Conservation (phyloP, 2,329 filamentous ascomycete genomes). For the Exophiala mesophila region DNA sequence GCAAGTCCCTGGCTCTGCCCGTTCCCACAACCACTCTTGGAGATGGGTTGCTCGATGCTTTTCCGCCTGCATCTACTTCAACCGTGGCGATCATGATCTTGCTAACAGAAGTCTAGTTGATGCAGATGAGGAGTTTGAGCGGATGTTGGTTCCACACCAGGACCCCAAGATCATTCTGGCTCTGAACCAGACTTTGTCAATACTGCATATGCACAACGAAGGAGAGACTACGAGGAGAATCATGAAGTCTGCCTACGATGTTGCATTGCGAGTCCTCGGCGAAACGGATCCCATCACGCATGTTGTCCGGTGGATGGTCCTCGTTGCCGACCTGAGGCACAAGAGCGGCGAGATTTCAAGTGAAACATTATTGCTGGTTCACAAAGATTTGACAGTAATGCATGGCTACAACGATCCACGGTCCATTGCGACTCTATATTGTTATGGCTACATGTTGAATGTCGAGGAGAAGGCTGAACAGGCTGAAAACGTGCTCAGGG, state of each 20-base stretch:
- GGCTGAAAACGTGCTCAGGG: constrained; percentile 17
- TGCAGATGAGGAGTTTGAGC: constrained; percentile 23
- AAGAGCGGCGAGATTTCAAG: constrained; percentile 19
- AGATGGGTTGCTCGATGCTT: constrained; percentile 27
- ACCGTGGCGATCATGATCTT: constrained; percentile 16
- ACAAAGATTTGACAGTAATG: constrained; percentile 11
- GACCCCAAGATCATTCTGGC: constrained; percentile 23
- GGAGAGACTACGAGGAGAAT: constrained; percentile 20
- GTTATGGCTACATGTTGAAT: constrained; percentile 24
- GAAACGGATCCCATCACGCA: constrained; percentile 19
- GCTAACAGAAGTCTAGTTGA: constrained; percentile 19
- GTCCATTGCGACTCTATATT: constrained; percentile 23
- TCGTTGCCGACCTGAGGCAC: constrained; percentile 15
- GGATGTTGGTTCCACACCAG: constrained; percentile 17
- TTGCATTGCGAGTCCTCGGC: constrained; percentile 17
- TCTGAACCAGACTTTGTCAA: constrained; percentile 22
- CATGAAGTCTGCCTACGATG: constrained; percentile 17
- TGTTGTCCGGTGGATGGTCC: constrained; percentile 22
- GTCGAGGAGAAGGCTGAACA: constrained; percentile 17
- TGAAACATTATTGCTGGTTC: constrained; percentile 9
- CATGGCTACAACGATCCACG: constrained; percentile 17
- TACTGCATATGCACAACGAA: constrained; percentile 25
- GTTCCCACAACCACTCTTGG: constrained; percentile 24
- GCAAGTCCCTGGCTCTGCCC: constrained; percentile 22
- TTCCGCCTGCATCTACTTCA: constrained; percentile 26